Base-by-base conservation (phyloP, 108 stramenopile species). In the Cyclotella baltica region DNA sequence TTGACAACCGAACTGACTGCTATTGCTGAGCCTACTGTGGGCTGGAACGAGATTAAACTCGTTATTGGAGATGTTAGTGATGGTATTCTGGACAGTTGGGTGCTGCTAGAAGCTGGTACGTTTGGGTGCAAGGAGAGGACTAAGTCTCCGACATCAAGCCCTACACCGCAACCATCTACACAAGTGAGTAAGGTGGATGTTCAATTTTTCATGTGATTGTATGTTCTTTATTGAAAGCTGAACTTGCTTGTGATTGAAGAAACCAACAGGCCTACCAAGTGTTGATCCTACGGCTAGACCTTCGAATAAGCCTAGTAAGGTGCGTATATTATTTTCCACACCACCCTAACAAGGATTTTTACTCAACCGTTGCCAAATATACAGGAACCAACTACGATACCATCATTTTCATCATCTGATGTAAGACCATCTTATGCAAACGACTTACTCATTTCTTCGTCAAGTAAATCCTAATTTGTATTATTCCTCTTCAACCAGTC, bases 1-100 rank as follows among this genome's bases (percentile, higher is more conserved):
- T 58, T 72, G 18, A 79, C 78, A 50, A 72, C 64, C 10, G 33
- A 72, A 31, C 35, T 79, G 64, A 79, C 78, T 25, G 78, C 78
- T 18, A 34, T 62, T 16, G 78, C 64, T 25, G 31, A 59, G 31
- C 78, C 64, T 6, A 9, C 20, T n/a, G 33, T 29, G 4, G 71
- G 51, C 23, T 72, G 71, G 71, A 79, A 79, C 53, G 28, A 34
- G 0, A 79, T 79, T 65, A 79, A 79, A 50, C 22, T 79, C 16
- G 67, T 52, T 2, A 79, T 52, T 10, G 78, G 71, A 0, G 78
- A 79, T 51, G 65, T 66, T 10, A 16, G 27, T 28, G 78, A 79
- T 58, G 65, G 71, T 19, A 58, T 69, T 34, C 48, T 72, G 3
- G 78, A 79, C 50, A 67, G 64, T 28, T 79, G 78, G 78, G 78